Evolutionary conservation across 306 rosid species (phyloP).

Genomic region (Lagenaria siceraria): DNA sequence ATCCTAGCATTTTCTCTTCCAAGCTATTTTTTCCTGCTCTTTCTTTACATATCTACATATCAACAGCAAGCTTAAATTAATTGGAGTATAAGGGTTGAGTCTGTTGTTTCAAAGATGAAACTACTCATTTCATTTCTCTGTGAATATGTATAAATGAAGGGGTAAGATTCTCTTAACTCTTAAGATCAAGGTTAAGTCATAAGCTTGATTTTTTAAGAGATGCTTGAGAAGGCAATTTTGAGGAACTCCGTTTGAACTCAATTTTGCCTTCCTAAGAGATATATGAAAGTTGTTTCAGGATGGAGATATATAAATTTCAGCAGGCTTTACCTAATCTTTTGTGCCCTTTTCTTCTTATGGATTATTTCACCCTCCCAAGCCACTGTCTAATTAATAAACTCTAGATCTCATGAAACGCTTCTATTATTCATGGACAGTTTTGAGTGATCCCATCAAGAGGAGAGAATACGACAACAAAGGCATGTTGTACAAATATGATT

Average conservation of each 20-base stretch:
- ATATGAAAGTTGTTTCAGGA: neutral
- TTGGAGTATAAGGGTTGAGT: neutral
- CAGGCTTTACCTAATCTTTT: neutral
- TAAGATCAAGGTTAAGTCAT: neutral
- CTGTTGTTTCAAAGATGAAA: neutral
- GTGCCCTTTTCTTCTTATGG: neutral
- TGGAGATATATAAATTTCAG: neutral
- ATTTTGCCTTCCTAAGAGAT: neutral
- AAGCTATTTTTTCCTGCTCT: neutral
- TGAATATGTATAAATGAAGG: neutral
- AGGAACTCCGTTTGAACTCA: neutral
- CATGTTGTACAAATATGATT: constrained; percentile 69
- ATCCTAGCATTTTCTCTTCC: neutral
- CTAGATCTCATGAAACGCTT: constrained; percentile 17
- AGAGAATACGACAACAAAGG: constrained; percentile 72
- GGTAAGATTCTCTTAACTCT: neutral
- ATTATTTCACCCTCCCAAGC: neutral
- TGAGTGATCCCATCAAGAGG: constrained; percentile 89
- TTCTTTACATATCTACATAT: neutral
- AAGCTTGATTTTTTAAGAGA: too few species aligned
- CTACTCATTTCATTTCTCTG: neutral
- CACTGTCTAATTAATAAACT: neutral
- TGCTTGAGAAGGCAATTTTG: neutral
- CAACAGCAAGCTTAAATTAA: neutral
- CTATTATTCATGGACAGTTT: constrained; percentile 40